Percentiles rank a stretch among this genome's conserved stretches.
Evolutionary conservation across 495 filamentous ascomycete genomes (phyloP).

Genomic region (Neurospora tetraspora): DNA sequence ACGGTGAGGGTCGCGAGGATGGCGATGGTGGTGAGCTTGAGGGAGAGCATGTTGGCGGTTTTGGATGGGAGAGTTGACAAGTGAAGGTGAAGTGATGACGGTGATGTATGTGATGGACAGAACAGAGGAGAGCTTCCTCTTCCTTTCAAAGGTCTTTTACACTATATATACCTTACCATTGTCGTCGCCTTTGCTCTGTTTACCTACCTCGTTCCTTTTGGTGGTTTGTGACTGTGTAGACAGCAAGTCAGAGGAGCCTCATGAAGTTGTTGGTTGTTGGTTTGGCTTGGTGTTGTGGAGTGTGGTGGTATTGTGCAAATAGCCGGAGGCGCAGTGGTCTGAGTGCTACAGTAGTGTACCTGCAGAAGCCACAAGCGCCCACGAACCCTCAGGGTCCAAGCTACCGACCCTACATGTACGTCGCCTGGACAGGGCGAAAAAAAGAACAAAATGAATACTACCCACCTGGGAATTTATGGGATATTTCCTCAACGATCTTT

Average conservation of each 20-base stretch:
- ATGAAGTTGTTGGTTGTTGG: neutral
- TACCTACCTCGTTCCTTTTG: neutral
- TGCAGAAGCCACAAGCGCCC: neutral
- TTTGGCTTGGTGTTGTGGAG: neutral
- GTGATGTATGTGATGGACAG: neutral
- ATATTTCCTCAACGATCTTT: neutral
- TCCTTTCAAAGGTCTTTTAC: neutral
- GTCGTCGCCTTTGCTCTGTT: neutral
- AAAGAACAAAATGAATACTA: neutral
- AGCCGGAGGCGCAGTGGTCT: neutral
- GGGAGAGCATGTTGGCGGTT: neutral
- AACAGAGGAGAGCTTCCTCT: neutral
- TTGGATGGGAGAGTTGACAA: neutral
- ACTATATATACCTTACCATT: neutral
- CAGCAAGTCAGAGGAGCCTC: neutral
- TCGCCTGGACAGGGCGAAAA: neutral
- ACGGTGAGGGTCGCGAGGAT: neutral
- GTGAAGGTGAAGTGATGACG: neutral
- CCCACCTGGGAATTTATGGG: neutral
- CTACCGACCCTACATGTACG: neutral
- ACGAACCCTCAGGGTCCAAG: neutral
- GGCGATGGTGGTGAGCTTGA: neutral
- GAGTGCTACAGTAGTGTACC: neutral
- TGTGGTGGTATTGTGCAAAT: neutral
- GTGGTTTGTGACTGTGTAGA: neutral